Evolutionary conservation across 176 grass and related monocot genomes (phyloP).

Genomic region (Typha latifolia): DNA sequence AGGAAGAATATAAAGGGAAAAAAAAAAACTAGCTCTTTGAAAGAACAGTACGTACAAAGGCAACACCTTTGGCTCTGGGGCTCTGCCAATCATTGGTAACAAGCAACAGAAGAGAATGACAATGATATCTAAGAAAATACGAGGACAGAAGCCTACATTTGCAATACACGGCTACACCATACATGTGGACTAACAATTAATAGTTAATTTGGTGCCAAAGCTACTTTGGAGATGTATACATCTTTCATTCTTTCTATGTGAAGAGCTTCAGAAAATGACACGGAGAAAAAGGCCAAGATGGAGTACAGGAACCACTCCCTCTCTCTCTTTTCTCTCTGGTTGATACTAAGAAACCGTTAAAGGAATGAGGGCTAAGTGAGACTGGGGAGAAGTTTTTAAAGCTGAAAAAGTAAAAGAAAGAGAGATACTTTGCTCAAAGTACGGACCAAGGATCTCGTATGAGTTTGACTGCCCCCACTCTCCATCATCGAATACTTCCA

Average conservation of each 20-base stretch:
- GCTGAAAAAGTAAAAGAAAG: constrained; percentile 2
- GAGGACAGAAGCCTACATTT: not conserved
- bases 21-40: no score
- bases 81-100: no score
- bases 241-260: not conserved
- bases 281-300: not conserved
- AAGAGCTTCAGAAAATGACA: constrained; percentile 5
- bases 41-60: no score
- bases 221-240: not conserved
- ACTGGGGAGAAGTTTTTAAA: not conserved
- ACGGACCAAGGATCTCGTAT: constrained; percentile 8
- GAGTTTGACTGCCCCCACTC: not conserved
- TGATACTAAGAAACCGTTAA: constrained; percentile 3
- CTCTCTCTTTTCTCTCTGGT: not conserved
- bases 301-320: not conserved
- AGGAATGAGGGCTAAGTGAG: constrained; percentile 2
- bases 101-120: not conserved
- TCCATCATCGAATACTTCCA: no score
- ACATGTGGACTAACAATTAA: not conserved
- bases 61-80: no score
- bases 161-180: not conserved
- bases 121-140: not conserved
- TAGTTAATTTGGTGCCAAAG: not conserved
- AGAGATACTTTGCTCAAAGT: constrained; percentile 4
- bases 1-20: no score